Conservation (phyloP, 805 yeast genomes). For the Zygosaccharomyces siamensis region DNA sequence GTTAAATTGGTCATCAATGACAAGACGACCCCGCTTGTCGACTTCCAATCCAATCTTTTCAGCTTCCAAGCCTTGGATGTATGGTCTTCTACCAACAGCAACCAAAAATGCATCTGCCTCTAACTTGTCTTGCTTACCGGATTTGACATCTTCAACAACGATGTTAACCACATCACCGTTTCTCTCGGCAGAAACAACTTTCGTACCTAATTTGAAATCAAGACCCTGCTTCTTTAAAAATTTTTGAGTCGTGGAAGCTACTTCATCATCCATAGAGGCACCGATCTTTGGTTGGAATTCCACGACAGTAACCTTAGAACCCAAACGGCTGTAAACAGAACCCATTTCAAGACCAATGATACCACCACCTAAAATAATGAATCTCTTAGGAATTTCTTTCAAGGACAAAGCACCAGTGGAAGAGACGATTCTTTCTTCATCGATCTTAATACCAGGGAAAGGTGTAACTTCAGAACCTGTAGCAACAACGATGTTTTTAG, state of each 20-base stretch:
- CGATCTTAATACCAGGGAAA: slow-evolving; percentile 95
- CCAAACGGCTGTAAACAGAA: slow-evolving; percentile 92
- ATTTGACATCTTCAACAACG: slow-evolving; percentile 84
- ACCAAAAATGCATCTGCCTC: slow-evolving; percentile 93
- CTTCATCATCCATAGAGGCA: slow-evolving; percentile 98
- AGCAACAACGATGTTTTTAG: slow-evolving; percentile 89
- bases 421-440: slow-evolving; percentile 93
- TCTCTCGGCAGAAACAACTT: slow-evolving; percentile 81
- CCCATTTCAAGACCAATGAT: slow-evolving; percentile 99
- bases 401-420: slow-evolving; percentile 89
- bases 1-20: slow-evolving; percentile 89
- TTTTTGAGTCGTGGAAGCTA: slow-evolving; percentile 84
- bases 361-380: slow-evolving; percentile 98
- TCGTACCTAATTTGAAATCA: slow-evolving; percentile 87
- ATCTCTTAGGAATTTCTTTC: slow-evolving; percentile 84
- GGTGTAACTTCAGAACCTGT: slow-evolving; percentile 99
- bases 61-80: slow-evolving; percentile 80
- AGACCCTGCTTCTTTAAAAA: slow-evolving; percentile 91
- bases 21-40: slow-evolving; percentile 89
- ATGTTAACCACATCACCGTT: slow-evolving; percentile 84
- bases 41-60: slow-evolving; percentile 86
- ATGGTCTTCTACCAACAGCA: slow-evolving; percentile 99
- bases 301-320: slow-evolving; percentile 89
- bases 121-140: slow-evolving; percentile 69
- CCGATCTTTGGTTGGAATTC: slow-evolving; percentile 91